Evolutionary conservation across 176 grass and related monocot genomes (phyloP).

Genomic region (Oryza meridionalis): DNA sequence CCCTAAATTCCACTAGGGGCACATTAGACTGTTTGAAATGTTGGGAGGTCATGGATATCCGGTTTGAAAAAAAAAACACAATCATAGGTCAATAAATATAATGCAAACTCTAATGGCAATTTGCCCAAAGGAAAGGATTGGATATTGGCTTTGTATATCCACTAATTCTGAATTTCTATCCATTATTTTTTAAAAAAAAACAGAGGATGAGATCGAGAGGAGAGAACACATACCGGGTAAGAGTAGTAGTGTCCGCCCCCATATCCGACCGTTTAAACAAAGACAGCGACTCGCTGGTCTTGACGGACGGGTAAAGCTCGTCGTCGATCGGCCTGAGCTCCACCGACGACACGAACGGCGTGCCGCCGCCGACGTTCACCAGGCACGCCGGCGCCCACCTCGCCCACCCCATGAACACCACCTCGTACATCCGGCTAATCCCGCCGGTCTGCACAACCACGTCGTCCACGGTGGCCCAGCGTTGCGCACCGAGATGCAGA

Average conservation of each 20-base stretch:
- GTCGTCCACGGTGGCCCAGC: slow-evolving; percentile 27
- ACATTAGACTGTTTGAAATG: too few relatives aligned
- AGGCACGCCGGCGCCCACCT: slow-evolving; percentile 37
- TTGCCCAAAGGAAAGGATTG: too few relatives aligned
- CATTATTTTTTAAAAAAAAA: too few relatives aligned
- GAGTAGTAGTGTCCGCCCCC: neutral
- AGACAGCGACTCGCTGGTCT: neutral
- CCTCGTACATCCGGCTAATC: neutral
- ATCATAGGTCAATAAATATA: too few relatives aligned
- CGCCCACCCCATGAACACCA: neutral
- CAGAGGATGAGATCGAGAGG: too few relatives aligned
- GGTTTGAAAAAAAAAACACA: too few relatives aligned
- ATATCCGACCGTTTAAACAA: neutral
- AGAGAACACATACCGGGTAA: too few relatives aligned
- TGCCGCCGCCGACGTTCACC: slow-evolving; percentile 35
- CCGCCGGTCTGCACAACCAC: neutral
- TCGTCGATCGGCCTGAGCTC: slow-evolving; percentile 20
- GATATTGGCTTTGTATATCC: too few relatives aligned
- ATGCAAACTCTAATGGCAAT: too few relatives aligned
- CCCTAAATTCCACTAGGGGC: too few relatives aligned
- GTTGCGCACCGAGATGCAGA: neutral
- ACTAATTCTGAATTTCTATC: too few relatives aligned
- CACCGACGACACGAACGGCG: slow-evolving; percentile 37
- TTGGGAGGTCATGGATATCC: too few relatives aligned
- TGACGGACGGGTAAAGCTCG: neutral